A percentile compares a stretch with the other conserved stretches of the same genome.
Conservation (phyloP, 139 green algal species). For the Micromonas pusilla region DNA sequence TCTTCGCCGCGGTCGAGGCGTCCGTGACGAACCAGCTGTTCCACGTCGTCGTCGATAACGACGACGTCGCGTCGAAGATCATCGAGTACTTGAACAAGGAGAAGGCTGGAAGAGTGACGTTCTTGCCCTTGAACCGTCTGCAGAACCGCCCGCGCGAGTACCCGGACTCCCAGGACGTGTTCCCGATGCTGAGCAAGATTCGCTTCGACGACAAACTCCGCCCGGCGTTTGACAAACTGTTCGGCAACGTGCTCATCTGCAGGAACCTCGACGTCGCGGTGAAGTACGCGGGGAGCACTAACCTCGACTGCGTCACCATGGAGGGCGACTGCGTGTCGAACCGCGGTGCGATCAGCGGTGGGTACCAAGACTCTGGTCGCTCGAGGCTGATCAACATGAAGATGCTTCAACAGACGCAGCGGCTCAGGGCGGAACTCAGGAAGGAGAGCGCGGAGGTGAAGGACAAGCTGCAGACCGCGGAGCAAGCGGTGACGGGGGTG, state of each 20-base stretch:
- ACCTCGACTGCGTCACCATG: slow-evolving; percentile 83
- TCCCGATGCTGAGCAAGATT: slow-evolving; percentile 71
- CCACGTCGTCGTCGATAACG: slow-evolving; percentile 76
- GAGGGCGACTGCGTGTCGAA: slow-evolving; percentile 70
- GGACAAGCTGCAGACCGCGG: not conserved
- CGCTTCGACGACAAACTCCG: slow-evolving; percentile 52
- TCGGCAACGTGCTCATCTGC: slow-evolving; percentile 41
- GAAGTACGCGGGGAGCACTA: slow-evolving; percentile 24
- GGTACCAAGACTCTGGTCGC: slow-evolving; percentile 55
- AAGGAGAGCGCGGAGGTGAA: slow-evolving; percentile 23
- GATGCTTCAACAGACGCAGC: slow-evolving; percentile 8
- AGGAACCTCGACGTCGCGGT: slow-evolving; percentile 42
- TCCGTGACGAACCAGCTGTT: slow-evolving; percentile 60
- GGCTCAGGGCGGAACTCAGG: not conserved
- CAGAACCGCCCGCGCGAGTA: slow-evolving; percentile 20
- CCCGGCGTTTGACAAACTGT: slow-evolving; percentile 56
- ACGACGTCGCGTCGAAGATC: slow-evolving; percentile 61
- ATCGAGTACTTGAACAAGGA: slow-evolving; percentile 57
- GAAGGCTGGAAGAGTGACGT: slow-evolving; percentile 73
- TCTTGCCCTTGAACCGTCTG: slow-evolving; percentile 87
- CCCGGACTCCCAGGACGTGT: slow-evolving; percentile 42
- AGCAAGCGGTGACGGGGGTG: slow-evolving; percentile 3
- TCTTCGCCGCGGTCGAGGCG: slow-evolving; percentile 80
- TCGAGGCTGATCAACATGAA: slow-evolving; percentile 44
- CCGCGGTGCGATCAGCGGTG: slow-evolving; percentile 69